phyloP scores from a whole-genome alignment of 1,139 yeast species.

The Magnusiomyces suaveolens region DNA sequence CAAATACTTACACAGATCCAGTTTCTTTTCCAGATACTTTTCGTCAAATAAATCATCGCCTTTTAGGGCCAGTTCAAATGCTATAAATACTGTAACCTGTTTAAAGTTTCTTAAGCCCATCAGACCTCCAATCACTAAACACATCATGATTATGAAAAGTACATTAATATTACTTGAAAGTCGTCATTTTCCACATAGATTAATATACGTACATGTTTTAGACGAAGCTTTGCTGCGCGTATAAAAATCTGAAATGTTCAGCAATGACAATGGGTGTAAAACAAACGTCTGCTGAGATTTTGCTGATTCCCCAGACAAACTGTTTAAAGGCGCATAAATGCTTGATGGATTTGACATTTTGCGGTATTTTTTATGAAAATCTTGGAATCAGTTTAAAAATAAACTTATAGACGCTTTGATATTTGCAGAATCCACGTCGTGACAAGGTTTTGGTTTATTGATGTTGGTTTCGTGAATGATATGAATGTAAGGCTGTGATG shows the following conservation, averaged over 20 bases:
- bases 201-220: slow-evolving; percentile 10
- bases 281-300: slow-evolving; percentile 18
- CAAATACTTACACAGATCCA: slow-evolving; percentile 21
- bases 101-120: slow-evolving; percentile 27
- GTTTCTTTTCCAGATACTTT: slow-evolving; percentile 20
- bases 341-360: neutral
- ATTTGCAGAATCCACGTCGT: no score
- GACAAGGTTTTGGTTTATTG: neutral
- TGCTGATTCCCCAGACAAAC: neutral
- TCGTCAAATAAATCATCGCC: slow-evolving; percentile 20
- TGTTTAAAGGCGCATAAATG: neutral
- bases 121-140: slow-evolving; percentile 29
- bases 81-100: slow-evolving; percentile 27
- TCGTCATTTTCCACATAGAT: neutral
- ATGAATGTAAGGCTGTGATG: neutral
- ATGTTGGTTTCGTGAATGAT: neutral
- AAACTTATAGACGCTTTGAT: no score
- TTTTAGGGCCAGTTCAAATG: slow-evolving; percentile 26
- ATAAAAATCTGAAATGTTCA: slow-evolving; percentile 31
- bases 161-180: neutral
- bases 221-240: slow-evolving; percentile 24
- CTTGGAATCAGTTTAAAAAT: no score
- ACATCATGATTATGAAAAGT: no score
- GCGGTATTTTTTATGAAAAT: no score
- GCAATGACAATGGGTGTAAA: slow-evolving; percentile 31